Percentiles rank a stretch among this genome's conserved stretches.
phyloP scores from a whole-genome alignment of 176 grass and related monocot genomes.

The Triticum dicoccoides region DNA sequence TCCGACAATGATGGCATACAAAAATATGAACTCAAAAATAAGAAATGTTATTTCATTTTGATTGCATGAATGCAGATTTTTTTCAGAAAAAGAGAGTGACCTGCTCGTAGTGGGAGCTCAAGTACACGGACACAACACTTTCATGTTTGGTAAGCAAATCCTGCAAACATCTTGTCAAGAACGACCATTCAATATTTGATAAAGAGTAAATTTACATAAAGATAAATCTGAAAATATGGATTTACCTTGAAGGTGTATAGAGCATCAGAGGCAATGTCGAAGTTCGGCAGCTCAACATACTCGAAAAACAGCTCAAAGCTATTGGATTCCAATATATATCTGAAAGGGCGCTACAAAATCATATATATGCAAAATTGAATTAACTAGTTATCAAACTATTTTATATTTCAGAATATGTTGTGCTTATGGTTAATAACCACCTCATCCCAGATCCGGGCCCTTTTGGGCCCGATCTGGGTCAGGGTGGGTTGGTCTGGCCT shows the following conservation, averaged over 20 bases:
- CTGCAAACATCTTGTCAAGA: constrained; percentile 49
- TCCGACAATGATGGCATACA: background rate
- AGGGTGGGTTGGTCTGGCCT: too few relatives aligned
- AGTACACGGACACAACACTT: constrained; percentile 53
- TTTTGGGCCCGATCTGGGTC: too few relatives aligned
- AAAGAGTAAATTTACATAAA: background rate
- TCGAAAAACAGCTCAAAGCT: constrained; percentile 82
- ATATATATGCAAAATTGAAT: constrained; percentile 40
- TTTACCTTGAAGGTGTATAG: constrained; percentile 78
- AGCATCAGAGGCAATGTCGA: constrained; percentile 88
- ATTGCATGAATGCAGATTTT: constrained; percentile 8
- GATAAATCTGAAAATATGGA: background rate
- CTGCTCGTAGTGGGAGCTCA: constrained; percentile 61
- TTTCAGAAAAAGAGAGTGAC: constrained; percentile 31
- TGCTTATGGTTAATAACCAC: background rate
- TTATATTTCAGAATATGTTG: background rate
- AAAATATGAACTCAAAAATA: background rate
- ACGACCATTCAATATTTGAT: background rate
- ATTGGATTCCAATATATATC: constrained; percentile 68
- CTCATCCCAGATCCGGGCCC: too few relatives aligned
- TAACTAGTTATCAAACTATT: background rate
- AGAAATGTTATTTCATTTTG: background rate
- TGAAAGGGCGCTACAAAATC: constrained; percentile 62
- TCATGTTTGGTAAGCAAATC: constrained; percentile 85
- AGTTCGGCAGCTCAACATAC: constrained; percentile 75